Conservation (phyloP, 2,329 filamentous ascomycete species). For the Orbilia brochopaga region DNA sequence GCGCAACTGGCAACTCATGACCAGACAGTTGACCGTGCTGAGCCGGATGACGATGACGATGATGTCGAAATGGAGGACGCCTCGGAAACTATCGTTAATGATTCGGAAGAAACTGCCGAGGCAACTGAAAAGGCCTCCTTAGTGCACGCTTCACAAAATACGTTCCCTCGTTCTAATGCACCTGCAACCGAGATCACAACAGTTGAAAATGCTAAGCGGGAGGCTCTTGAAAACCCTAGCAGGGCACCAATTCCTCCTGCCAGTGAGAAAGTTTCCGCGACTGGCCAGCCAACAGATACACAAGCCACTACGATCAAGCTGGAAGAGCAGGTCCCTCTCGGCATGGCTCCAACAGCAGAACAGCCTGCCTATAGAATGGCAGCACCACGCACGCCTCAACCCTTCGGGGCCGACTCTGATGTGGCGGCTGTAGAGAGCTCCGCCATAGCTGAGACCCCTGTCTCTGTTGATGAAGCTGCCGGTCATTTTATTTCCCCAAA, state of each 20-base stretch:
- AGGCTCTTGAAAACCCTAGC: not conserved
- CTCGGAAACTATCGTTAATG: not conserved
- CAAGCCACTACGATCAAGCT: constrained; percentile 13
- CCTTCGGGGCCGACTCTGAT: constrained; percentile 17
- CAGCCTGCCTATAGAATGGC: constrained; percentile 9
- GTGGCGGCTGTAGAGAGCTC: constrained; percentile 29
- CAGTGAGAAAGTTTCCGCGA: not conserved
- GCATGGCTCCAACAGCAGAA: not conserved
- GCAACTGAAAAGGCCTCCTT: not conserved
- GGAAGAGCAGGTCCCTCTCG: constrained; percentile 29
- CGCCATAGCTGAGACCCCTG: constrained; percentile 43
- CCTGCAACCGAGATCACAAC: not conserved
- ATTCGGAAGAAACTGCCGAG: not conserved
- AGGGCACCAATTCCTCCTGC: not conserved
- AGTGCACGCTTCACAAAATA: not conserved
- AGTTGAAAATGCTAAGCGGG: constrained; percentile 2
- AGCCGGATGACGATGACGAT: not conserved
- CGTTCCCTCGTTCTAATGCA: not conserved
- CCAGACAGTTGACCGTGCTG: not conserved
- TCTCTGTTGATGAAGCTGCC: constrained; percentile 31
- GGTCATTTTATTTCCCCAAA: constrained; percentile 24
- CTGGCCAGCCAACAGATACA: constrained; percentile 8
- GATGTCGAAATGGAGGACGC: constrained; percentile 44
- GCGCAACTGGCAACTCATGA: not conserved
- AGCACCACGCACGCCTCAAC: constrained; percentile 23